Evolutionary conservation across 345 rosid species (phyloP).

Genomic region (Acer yangbiense): DNA sequence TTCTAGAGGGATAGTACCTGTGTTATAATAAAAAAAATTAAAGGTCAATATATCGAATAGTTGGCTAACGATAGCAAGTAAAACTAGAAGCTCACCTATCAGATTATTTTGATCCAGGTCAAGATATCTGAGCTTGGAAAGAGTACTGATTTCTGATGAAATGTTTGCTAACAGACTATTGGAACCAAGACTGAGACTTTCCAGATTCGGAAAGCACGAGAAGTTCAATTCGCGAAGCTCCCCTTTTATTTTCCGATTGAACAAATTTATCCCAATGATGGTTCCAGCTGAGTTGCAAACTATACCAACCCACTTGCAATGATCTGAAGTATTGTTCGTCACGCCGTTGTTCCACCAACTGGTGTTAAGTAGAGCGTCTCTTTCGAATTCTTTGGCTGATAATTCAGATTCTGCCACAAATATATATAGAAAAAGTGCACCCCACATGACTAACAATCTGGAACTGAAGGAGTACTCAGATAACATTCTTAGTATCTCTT

Average conservation of each 20-base stretch:
- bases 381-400: not conserved
- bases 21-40: no score
- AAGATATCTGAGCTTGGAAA: no score
- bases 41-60: no score
- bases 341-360: not conserved
- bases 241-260: not conserved
- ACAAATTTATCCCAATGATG: not conserved
- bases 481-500: not conserved
- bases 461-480: not conserved
- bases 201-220: slow-evolving; percentile 1
- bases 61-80: no score
- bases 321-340: not conserved
- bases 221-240: not conserved
- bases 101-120: no score
- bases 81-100: no score
- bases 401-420: not conserved
- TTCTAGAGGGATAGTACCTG: no score
- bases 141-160: no score
- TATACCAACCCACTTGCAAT: not conserved
- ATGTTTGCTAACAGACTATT: not conserved
- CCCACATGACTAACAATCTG: not conserved
- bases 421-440: not conserved
- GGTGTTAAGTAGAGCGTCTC: not conserved
- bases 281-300: not conserved
- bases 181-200: not conserved